Evolutionary conservation across 768 basidiomycete genomes (phyloP).

Genomic region (Astraeus odoratus): DNA sequence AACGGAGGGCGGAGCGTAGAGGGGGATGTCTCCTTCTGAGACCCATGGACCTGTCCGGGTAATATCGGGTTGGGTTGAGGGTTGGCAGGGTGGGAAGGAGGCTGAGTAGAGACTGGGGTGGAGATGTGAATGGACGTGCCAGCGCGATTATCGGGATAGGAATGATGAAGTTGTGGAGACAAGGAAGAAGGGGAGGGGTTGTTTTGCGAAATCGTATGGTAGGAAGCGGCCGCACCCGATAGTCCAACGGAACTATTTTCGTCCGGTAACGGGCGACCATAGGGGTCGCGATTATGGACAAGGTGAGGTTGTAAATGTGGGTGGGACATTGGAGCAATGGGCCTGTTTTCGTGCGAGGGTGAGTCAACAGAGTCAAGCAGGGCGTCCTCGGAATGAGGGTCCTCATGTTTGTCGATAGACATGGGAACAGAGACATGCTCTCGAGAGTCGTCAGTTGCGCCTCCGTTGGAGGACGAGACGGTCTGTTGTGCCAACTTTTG

Average conservation of each 20-base stretch:
- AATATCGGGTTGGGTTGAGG: slow-evolving; percentile 14
- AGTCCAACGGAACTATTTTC: slow-evolving; percentile 8
- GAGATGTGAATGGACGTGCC: slow-evolving; percentile 12
- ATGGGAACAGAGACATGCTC: slow-evolving; percentile 7
- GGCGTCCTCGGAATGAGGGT: slow-evolving; percentile 12
- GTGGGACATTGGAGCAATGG: slow-evolving; percentile 4
- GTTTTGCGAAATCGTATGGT: slow-evolving; percentile 16
- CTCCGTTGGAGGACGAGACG: slow-evolving; percentile 35
- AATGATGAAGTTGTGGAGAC: slow-evolving; percentile 13
- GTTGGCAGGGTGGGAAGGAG: slow-evolving; percentile 18
- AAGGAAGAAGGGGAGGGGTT: slow-evolving; percentile 17
- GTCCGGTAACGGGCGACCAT: slow-evolving; percentile 13
- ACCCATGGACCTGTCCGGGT: slow-evolving; percentile 11
- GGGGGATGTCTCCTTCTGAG: slow-evolving; percentile 29
- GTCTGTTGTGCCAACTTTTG: slow-evolving; percentile 45
- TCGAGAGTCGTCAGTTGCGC: slow-evolving; percentile 36
- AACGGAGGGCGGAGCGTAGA: slow-evolving; percentile 56
- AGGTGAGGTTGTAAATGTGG: slow-evolving; percentile 13
- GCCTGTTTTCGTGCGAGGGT: slow-evolving; percentile 7
- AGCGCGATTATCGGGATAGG: slow-evolving; percentile 14
- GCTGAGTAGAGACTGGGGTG: slow-evolving; percentile 14
- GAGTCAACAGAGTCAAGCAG: slow-evolving; percentile 15
- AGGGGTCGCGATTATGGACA: slow-evolving; percentile 9
- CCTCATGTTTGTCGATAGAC: slow-evolving; percentile 12
- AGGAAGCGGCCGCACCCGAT: slow-evolving; percentile 8